Evolutionary conservation across 495 filamentous ascomycete genomes (phyloP).

Genomic region (Xylaria scruposa): DNA sequence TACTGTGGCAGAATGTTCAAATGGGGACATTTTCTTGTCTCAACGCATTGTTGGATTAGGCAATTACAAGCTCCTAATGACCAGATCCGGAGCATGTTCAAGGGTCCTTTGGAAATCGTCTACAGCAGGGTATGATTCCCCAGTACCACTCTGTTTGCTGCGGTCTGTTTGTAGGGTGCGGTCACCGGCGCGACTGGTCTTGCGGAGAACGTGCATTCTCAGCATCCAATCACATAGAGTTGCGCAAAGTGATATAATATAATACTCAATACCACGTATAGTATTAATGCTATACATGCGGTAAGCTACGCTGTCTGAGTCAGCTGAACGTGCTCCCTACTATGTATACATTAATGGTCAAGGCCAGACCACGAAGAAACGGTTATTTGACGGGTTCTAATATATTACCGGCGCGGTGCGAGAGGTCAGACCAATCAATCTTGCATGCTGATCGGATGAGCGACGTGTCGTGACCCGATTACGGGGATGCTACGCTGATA

Average conservation of each 20-base stretch:
- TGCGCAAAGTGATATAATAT: neutral
- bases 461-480: slow-evolving; percentile 9
- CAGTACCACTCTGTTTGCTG: neutral
- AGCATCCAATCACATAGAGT: neutral
- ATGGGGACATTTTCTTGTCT: neutral
- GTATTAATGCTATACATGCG: slow-evolving; percentile 4
- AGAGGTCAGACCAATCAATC: slow-evolving; percentile 4
- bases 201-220: neutral
- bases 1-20: neutral
- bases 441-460: neutral
- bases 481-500: slow-evolving; percentile 22
- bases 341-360: neutral
- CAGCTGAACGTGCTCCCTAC: slow-evolving; percentile 13
- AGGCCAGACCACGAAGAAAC: neutral
- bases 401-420: neutral
- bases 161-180: neutral
- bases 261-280: slow-evolving; percentile 13
- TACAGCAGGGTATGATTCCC: neutral
- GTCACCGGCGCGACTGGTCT: neutral
- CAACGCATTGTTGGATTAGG: neutral
- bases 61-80: neutral
- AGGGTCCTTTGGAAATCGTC: neutral
- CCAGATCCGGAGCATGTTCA: neutral
- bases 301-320: neutral
- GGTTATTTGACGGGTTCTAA: neutral